Evolutionary conservation across 2,329 filamentous ascomycete species (phyloP).

Genomic region (Seiridium unicorne): DNA sequence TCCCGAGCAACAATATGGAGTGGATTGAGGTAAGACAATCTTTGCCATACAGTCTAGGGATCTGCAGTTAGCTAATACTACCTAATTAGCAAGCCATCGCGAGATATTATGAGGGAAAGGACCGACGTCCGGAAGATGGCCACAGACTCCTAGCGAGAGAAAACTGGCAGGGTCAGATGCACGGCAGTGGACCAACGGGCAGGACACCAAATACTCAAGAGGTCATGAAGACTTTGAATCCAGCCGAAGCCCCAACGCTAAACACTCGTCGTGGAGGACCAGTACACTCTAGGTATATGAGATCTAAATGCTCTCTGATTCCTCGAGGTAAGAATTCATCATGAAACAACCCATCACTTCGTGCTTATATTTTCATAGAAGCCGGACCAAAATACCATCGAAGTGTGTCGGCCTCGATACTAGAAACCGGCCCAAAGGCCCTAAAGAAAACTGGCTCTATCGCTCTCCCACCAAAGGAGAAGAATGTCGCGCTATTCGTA

Average conservation of each 20-base stretch:
- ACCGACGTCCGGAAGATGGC: background rate
- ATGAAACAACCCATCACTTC: background rate
- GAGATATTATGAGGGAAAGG: constrained; percentile 6
- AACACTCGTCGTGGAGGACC: background rate
- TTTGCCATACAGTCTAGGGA: too few relatives aligned
- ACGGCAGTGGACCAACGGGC: background rate
- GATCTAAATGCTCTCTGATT: constrained; percentile 6
- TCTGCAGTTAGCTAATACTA: too few relatives aligned
- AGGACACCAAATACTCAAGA: background rate
- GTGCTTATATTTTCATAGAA: background rate
- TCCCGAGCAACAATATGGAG: constrained; percentile 11
- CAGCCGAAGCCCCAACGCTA: background rate
- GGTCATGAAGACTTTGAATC: background rate
- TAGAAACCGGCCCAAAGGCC: background rate
- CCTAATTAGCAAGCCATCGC: constrained; percentile 4
- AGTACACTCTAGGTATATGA: constrained; percentile 11
- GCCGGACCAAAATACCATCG: background rate
- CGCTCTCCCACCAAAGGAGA: background rate
- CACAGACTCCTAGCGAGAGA: constrained; percentile 5
- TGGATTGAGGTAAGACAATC: constrained; percentile 9
- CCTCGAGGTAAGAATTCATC: constrained; percentile 5
- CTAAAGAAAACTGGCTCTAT: background rate
- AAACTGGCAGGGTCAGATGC: constrained; percentile 12
- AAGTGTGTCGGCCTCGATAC: background rate
- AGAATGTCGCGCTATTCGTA: constrained; percentile 12